A percentile compares a stretch with the other conserved stretches of the same genome.
Evolutionary conservation across 192 early-diverging fungal species (phyloP).

Genomic region (Dispira simplex): DNA sequence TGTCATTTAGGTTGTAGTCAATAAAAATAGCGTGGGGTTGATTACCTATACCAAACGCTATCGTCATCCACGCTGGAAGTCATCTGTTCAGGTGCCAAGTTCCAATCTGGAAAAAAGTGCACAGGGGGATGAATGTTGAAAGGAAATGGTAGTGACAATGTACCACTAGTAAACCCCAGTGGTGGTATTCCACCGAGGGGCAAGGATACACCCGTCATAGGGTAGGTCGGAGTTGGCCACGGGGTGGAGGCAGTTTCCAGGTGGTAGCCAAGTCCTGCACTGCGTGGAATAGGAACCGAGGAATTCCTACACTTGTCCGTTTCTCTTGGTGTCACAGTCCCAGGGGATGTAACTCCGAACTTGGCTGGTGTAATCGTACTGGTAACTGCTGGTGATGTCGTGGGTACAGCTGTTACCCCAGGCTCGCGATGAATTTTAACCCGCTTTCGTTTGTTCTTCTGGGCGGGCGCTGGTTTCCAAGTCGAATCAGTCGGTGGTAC

Average conservation of each 20-base stretch:
- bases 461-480: not conserved
- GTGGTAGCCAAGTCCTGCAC: not conserved
- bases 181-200: not conserved
- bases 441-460: not conserved
- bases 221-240: too few species aligned
- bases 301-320: not conserved
- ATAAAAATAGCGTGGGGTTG: too few species aligned
- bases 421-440: not conserved
- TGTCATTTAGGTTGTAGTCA: too few species aligned
- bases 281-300: not conserved
- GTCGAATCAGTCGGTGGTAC: not conserved
- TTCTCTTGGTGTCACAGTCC: not conserved
- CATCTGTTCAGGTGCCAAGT: too few species aligned
- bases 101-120: not conserved
- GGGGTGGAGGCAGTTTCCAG: not conserved
- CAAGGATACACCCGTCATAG: not conserved
- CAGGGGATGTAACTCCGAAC: not conserved
- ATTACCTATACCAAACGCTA: too few species aligned
- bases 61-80: too few species aligned
- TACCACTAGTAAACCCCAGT: not conserved
- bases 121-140: not conserved
- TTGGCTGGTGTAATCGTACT: not conserved
- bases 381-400: not conserved
- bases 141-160: not conserved
- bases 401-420: not conserved